Evolutionary conservation across 768 basidiomycete species (phyloP), one percentile per base, ranked within the genome.

Genomic region (Rossbeevera mucosa): DNA sequence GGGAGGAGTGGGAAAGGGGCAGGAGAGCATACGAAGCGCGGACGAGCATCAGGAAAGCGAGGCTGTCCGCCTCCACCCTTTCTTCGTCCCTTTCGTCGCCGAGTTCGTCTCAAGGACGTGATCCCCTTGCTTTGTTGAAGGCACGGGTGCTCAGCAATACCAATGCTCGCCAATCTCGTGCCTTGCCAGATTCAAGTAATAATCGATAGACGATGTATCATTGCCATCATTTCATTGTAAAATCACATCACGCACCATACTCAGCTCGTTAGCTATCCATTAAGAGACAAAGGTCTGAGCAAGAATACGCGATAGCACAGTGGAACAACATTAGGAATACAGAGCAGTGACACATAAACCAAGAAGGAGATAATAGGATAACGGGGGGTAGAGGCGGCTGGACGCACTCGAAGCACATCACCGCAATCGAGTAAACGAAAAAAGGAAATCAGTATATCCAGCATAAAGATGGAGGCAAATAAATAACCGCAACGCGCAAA

Each of bases 301-400:
- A 70, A 71, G 68, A 64, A 66, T 67, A 64, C 59, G 67, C 74
- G 79, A 82, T 76, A 82, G 79, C 81, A 72, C 68, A 69, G 56
- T 72, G 75, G 65, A 80, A 82, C 78, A 81, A 81, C 80, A 80
- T 70, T 77, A 79, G 56, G 66, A 77, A 73, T 79, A 79, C 78
- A 78, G 73, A 78, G 70, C 71, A 65, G 50, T 60, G 64, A 61
- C 68, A 67, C 63, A 70, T 73, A 78, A 72, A 68, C 71, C 66
- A 72, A 68, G 71, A 72, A 71, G 62, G 59, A 60, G 63, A 59
- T 64, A 67, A 66, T 71, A 67, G 67, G 63, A 71, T 68, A 68
- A 71, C 68, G 67, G 57, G 58, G 58, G 58, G 56, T 43, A 59
- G 60, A 55, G 60, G 48, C 51, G 57, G 51, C 63, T 51, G 60